Evolutionary conservation across 352 stramenopile genomes (phyloP).

Genomic region (Phytophthora melonis): DNA sequence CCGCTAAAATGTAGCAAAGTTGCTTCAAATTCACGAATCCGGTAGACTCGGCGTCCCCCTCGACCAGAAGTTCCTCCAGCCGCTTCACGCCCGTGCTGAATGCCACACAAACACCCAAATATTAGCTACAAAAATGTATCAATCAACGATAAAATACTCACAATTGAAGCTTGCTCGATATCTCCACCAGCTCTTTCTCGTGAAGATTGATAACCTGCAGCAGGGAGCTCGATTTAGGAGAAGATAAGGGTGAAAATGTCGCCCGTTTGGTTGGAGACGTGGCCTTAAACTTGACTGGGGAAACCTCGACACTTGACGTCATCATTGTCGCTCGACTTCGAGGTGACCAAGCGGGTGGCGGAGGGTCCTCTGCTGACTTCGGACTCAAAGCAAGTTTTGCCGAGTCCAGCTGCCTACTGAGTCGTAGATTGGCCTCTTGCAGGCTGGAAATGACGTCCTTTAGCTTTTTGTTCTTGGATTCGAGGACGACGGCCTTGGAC

Average conservation of each 20-base stretch:
- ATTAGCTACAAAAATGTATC: neutral
- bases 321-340: constrained; percentile 16
- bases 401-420: constrained; percentile 49
- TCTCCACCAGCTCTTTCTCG: constrained; percentile 57
- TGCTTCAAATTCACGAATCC: constrained; percentile 69
- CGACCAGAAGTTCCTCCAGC: constrained; percentile 49
- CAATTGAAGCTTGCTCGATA: constrained; percentile 64
- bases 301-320: constrained; percentile 7
- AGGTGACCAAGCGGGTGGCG: constrained; percentile 9
- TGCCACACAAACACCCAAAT: neutral
- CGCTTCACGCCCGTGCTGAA: constrained; percentile 50
- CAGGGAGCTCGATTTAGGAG: neutral
- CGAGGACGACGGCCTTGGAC: constrained; percentile 31
- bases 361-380: neutral
- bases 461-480: constrained; percentile 62
- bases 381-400: constrained; percentile 7
- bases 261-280: neutral
- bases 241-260: constrained; percentile 3
- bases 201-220: constrained; percentile 43
- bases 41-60: constrained; percentile 28
- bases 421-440: constrained; percentile 51
- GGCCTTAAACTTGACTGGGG: constrained; percentile 19
- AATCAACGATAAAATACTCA: constrained; percentile 24
- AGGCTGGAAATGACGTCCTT: constrained; percentile 49
- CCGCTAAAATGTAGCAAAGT: constrained; percentile 49